phyloP scores from a whole-genome alignment of 1,284 basidiomycete genomes.

The Apiotrichum brassicae region DNA sequence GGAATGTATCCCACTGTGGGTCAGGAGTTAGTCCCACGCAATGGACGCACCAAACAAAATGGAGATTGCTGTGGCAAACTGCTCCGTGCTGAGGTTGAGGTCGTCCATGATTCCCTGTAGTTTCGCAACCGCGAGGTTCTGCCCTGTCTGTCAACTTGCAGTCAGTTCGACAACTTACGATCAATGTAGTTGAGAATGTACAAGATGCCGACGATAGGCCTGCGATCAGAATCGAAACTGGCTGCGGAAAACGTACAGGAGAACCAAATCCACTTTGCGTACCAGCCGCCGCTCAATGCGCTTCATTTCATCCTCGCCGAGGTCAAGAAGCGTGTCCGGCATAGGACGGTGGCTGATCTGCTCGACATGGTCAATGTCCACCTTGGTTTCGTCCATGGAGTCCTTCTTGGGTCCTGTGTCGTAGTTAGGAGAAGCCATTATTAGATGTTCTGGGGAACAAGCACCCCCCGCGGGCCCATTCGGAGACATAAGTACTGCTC shows the following conservation, averaged over 20 bases:
- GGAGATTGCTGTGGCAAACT: slow-evolving; percentile 30
- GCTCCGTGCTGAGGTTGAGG: slow-evolving; percentile 8
- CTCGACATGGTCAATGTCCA: not conserved
- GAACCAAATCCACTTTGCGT: slow-evolving; percentile 32
- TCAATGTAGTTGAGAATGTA: slow-evolving; percentile 9
- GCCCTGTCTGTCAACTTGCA: not conserved
- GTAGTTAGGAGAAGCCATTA: too few relatives aligned
- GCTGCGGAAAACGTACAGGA: slow-evolving; percentile 6
- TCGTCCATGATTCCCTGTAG: slow-evolving; percentile 9
- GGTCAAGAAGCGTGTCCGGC: slow-evolving; percentile 14
- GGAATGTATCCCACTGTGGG: slow-evolving; percentile 10
- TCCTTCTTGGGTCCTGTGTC: too few relatives aligned
- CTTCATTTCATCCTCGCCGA: slow-evolving; percentile 27
- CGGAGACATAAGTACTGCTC: too few relatives aligned
- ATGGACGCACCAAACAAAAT: slow-evolving; percentile 18
- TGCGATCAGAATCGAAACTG: not conserved
- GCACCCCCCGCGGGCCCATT: too few relatives aligned
- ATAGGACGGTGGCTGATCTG: not conserved
- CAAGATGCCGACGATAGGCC: not conserved
- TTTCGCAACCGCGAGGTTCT: not conserved
- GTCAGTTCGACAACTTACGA: not conserved
- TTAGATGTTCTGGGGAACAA: too few relatives aligned
- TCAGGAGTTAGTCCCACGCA: not conserved
- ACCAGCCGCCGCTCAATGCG: slow-evolving; percentile 26
- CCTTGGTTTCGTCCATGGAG: not conserved